These are phyloP conservation scores for Globisporangium paddicum DNA, from an alignment of 352 stramenopile genomes.

Conservation along the genomic window DNA sequence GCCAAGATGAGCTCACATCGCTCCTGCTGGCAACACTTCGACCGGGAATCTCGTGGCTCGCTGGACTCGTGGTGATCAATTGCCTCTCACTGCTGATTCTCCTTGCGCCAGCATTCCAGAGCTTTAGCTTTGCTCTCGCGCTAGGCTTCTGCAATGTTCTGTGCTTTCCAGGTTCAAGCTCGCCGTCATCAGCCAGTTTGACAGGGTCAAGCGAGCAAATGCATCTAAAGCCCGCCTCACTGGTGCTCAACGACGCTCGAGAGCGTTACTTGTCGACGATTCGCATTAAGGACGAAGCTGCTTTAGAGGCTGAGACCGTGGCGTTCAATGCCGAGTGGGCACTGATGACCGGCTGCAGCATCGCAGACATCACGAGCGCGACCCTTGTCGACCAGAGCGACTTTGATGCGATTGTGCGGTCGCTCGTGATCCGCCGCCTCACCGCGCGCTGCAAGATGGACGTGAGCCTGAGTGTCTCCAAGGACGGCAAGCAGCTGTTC, in stretches of 20 bases:
- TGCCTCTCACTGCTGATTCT: slow-evolving; percentile 14
- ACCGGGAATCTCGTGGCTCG: slow-evolving; percentile 11
- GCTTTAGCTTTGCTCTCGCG: neutral
- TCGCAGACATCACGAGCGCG: neutral
- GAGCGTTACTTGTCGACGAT: slow-evolving; percentile 21
- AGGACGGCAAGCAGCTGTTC: slow-evolving; percentile 37
- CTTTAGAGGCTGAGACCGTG: slow-evolving; percentile 4
- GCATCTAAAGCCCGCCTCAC: slow-evolving; percentile 4
- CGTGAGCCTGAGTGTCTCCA: slow-evolving; percentile 48
- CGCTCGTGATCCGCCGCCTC: slow-evolving; percentile 48
- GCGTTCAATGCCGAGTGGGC: slow-evolving; percentile 26
- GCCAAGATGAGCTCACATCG: slow-evolving; percentile 17
- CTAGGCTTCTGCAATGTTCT: neutral
- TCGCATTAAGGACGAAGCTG: slow-evolving; percentile 10
- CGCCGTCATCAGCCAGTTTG: neutral
- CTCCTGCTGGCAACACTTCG: slow-evolving; percentile 18
- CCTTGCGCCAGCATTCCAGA: slow-evolving; percentile 12
- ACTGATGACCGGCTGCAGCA: slow-evolving; percentile 12
- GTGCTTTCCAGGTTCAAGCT: neutral
- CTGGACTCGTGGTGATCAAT: slow-evolving; percentile 13
- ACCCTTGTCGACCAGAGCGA: slow-evolving; percentile 31
- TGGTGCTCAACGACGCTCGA: slow-evolving; percentile 15
- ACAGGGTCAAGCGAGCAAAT: neutral
- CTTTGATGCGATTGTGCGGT: slow-evolving; percentile 59
- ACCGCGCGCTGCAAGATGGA: slow-evolving; percentile 45